Conservation (phyloP, 176 grass and related monocot species). For the Musa troglodytarum region DNA sequence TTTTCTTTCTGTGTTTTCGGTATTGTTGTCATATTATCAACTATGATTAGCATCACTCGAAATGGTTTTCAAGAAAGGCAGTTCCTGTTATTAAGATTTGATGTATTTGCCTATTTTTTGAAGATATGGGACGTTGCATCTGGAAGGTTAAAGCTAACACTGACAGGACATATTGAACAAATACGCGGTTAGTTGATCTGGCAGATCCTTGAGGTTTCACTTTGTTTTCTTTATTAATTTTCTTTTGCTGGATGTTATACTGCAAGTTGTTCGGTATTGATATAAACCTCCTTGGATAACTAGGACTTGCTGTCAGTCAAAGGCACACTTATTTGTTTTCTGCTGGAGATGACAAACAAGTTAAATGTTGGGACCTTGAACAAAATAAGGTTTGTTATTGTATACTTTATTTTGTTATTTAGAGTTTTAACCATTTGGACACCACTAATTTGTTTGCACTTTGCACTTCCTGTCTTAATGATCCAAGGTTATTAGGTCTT, state of each 20-base stretch:
- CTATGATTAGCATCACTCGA: background rate
- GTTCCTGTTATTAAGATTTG: background rate
- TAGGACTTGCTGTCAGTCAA: slow-evolving; percentile 95
- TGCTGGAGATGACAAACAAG: slow-evolving; percentile 99
- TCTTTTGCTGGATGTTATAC: slow-evolving; percentile 11
- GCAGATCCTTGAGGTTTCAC: background rate
- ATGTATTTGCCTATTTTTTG: slow-evolving; percentile 23
- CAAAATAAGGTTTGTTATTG: slow-evolving; percentile 75
- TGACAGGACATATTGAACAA: slow-evolving; percentile 97
- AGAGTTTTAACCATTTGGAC: background rate
- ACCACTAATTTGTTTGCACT: background rate
- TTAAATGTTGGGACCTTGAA: slow-evolving; percentile 99
- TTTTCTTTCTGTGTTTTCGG: background rate
- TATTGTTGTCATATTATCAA: background rate
- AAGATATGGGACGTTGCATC: slow-evolving; percentile 99
- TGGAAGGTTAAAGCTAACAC: slow-evolving; percentile 88
- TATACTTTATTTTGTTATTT: background rate
- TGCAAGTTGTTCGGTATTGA: slow-evolving; percentile 7
- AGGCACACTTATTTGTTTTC: slow-evolving; percentile 95
- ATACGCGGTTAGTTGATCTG: slow-evolving; percentile 56
- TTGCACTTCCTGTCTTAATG: slow-evolving; percentile 10
- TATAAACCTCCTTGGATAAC: slow-evolving; percentile 16
- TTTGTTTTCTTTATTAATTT: background rate
- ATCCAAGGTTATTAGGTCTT: slow-evolving; percentile 82
- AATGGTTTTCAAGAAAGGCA: background rate